A percentile compares a stretch with the other conserved stretches of the same genome.
Evolutionary conservation across 2,329 filamentous ascomycete genomes (phyloP).

Genomic region (Monosporascus sp.): DNA sequence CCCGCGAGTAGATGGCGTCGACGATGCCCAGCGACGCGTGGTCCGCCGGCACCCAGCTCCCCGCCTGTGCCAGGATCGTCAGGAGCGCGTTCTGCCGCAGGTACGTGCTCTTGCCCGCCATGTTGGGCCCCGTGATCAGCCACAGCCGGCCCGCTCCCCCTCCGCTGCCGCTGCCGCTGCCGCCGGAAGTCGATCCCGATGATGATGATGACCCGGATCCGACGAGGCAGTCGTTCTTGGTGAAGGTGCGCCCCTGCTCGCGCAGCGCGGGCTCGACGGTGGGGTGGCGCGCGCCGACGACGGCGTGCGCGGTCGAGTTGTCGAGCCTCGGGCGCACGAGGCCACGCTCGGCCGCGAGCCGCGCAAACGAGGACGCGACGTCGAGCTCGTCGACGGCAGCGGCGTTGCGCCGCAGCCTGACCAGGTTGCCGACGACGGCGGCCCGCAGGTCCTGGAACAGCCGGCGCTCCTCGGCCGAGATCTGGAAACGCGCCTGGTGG

Average conservation of each 20-base stretch:
- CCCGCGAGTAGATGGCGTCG: conserved; percentile 92
- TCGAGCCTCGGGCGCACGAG: conserved; percentile 71
- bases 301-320: conserved; percentile 52
- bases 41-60: conserved; percentile 85
- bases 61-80: conserved; percentile 86
- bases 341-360: conserved; percentile 66
- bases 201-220: conserved; percentile 47
- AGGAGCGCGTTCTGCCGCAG: conserved; percentile 93
- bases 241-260: conserved; percentile 75
- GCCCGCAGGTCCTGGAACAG: conserved; percentile 72
- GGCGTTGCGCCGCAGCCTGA: conserved; percentile 83
- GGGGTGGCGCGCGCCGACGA: conserved; percentile 83
- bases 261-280: conserved; percentile 82
- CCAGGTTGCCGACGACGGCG: conserved; percentile 72
- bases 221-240: conserved; percentile 79
- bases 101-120: conserved; percentile 97
- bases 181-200: neutral
- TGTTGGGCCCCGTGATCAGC: conserved; percentile 83
- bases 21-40: conserved; percentile 84
- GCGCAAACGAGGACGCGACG: conserved; percentile 79
- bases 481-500: conserved; percentile 70
- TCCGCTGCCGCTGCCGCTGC: neutral
- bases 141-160: conserved; percentile 56
- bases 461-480: conserved; percentile 76
- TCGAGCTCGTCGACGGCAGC: conserved; percentile 91